A percentile compares a stretch with the other conserved stretches of the same genome.
These are phyloP conservation scores for Tylopilus intermedius DNA, from an alignment of 768 basidiomycete genomes.

Conservation along the genomic window DNA sequence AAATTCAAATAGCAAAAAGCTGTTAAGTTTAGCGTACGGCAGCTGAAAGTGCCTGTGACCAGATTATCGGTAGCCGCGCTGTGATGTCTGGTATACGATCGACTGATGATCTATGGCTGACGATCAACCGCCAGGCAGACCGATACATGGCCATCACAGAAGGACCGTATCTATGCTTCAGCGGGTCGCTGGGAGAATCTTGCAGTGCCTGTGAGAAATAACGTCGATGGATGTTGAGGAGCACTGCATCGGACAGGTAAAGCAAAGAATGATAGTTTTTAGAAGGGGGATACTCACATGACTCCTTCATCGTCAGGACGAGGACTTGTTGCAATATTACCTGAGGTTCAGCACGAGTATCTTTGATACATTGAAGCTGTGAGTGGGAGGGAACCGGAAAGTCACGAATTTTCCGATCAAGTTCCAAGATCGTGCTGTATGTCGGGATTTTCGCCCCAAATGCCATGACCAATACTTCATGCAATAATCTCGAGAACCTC, in stretches of 20 bases:
- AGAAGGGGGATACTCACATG: constrained; percentile 32
- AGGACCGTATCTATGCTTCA: constrained; percentile 58
- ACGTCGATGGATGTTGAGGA: constrained; percentile 61
- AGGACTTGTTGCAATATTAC: constrained; percentile 40
- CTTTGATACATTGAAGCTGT: constrained; percentile 31
- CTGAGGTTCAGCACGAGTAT: constrained; percentile 16
- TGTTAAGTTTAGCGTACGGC: constrained; percentile 40
- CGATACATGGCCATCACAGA: constrained; percentile 72
- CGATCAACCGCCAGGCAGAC: constrained; percentile 62
- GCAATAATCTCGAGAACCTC: constrained; percentile 50
- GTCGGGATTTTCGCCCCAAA: constrained; percentile 49
- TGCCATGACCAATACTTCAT: constrained; percentile 45
- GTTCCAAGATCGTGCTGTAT: constrained; percentile 49
- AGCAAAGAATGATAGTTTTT: not conserved
- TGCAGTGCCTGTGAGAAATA: constrained; percentile 66
- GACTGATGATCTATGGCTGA: constrained; percentile 43
- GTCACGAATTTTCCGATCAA: constrained; percentile 59
- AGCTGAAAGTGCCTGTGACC: constrained; percentile 64
- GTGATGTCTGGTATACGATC: constrained; percentile 37
- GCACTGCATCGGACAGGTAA: constrained; percentile 33
- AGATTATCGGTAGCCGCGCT: constrained; percentile 46
- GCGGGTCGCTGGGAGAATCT: constrained; percentile 51
- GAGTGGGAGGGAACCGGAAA: constrained; percentile 48
- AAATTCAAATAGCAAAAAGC: not conserved
- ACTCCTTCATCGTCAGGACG: constrained; percentile 45